phyloP scores from a whole-genome alignment of 371 early-diverging fungal genomes.

The Rhizopus microsporus region DNA sequence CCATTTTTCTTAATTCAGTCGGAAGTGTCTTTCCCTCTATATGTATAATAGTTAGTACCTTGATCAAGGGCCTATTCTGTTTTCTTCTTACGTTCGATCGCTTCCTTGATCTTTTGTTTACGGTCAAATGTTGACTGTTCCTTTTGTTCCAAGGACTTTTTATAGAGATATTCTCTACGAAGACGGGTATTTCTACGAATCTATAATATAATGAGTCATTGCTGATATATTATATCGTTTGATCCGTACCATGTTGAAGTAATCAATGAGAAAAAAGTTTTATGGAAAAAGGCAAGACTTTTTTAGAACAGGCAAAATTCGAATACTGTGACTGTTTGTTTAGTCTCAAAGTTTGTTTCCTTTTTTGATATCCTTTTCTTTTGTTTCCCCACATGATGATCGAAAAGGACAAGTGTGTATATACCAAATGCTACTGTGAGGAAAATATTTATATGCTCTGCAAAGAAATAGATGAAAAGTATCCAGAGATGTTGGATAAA shows the following conservation, averaged over 20 bases:
- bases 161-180: conserved; percentile 93
- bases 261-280: too few relatives aligned
- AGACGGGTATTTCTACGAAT: conserved; percentile 82
- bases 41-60: not conserved
- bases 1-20: conserved; percentile 79
- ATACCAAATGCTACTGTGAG: conserved; percentile 48
- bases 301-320: too few relatives aligned
- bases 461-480: conserved; percentile 18
- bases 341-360: too few relatives aligned
- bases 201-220: conserved; percentile 33
- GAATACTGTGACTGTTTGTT: too few relatives aligned
- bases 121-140: conserved; percentile 88
- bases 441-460: conserved; percentile 49
- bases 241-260: too few relatives aligned
- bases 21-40: conserved; percentile 87
- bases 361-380: not conserved
- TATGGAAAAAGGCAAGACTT: too few relatives aligned
- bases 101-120: conserved; percentile 91
- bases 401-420: conserved; percentile 8
- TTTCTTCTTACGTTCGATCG: conserved; percentile 74
- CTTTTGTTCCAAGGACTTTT: conserved; percentile 91
- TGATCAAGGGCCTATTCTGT: conserved; percentile 9
- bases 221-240: too few relatives aligned
- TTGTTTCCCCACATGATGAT: not conserved
- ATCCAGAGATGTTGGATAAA: conserved; percentile 15